Percentiles rank a stretch among this genome's conserved stretches.
These are phyloP conservation scores for Sequoiadendron giganteum DNA, from an alignment of 75 land plant genomes.

Conservation along the genomic window DNA sequence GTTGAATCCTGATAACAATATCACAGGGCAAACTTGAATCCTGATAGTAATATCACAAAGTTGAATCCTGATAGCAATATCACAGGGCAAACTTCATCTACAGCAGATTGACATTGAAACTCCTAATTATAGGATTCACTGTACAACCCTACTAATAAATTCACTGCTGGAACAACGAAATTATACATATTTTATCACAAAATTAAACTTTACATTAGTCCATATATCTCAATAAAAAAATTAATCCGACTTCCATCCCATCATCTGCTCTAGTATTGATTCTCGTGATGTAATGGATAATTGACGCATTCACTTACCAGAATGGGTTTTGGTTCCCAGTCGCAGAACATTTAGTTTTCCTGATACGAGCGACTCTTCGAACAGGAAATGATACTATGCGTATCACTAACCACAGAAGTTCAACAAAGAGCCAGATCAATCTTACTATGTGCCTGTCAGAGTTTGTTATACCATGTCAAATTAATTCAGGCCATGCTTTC, in stretches of 20 bases:
- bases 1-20: no score
- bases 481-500: slow-evolving; percentile 39
- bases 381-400: not conserved
- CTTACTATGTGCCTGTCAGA: slow-evolving; percentile 15
- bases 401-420: not conserved
- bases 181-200: no score
- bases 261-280: no score
- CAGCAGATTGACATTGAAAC: not conserved
- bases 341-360: not conserved
- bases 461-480: slow-evolving; percentile 44
- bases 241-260: no score
- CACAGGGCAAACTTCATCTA: not conserved
- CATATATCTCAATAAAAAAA: no score
- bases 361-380: not conserved
- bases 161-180: no score
- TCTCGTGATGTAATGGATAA: no score
- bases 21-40: no score
- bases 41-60: no score
- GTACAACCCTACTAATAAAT: no score
- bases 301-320: not conserved
- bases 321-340: not conserved
- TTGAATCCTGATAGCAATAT: no score
- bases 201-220: no score
- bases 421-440: not conserved
- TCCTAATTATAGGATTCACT: not conserved